Percentiles rank a stretch among this genome's conserved stretches.
phyloP scores from a whole-genome alignment of 306 rosid species.

The Fragaria ananassa region DNA sequence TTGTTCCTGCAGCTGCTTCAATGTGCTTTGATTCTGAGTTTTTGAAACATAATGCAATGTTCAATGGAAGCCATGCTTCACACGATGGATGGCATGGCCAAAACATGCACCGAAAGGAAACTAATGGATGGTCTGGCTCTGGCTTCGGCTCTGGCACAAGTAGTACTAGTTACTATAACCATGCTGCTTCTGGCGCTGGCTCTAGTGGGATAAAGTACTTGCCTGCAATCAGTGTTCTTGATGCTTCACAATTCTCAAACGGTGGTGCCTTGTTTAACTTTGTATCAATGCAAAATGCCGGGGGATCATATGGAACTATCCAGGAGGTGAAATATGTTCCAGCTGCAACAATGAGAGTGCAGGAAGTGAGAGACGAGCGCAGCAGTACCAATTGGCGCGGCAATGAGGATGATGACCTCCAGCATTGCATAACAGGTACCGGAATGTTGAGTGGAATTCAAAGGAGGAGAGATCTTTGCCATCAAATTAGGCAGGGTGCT shows the following conservation, averaged over 20 bases:
- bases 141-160: not conserved
- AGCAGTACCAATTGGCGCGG: constrained; percentile 15
- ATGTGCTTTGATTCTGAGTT: not conserved
- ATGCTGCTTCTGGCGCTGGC: not conserved
- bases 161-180: not conserved
- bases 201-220: constrained; percentile 6
- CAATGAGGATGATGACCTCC: not conserved
- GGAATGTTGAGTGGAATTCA: constrained; percentile 24
- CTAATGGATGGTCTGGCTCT: not conserved
- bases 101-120: constrained; percentile 1
- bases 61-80: constrained; percentile 11
- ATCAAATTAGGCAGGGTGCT: not conserved
- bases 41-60: not conserved
- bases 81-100: constrained; percentile 13
- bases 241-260: not conserved
- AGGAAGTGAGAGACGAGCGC: constrained; percentile 29
- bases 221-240: not conserved
- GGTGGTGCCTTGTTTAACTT: not conserved
- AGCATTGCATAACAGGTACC: constrained; percentile 12
- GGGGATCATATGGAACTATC: constrained; percentile 13
- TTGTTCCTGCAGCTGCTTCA: constrained; percentile 3
- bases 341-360: constrained; percentile 9
- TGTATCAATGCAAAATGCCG: constrained; percentile 9
- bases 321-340: constrained; percentile 21
- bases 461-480: constrained; percentile 5